A percentile compares a stretch with the other conserved stretches of the same genome.
Conservation (phyloP, 2,329 filamentous ascomycete species). For the Neurospora sp. region DNA sequence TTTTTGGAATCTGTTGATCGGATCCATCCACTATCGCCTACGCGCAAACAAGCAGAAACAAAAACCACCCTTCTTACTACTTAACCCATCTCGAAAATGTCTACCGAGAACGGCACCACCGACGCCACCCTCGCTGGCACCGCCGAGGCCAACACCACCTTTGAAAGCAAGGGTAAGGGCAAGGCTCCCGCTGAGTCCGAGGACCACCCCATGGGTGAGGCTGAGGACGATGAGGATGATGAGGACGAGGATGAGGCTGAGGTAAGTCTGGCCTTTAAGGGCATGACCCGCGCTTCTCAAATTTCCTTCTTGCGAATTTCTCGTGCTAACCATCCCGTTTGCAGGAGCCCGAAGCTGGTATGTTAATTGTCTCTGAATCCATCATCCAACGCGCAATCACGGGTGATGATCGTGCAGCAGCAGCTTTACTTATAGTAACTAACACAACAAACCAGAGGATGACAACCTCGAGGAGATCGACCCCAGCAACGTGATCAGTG, state of each 20-base stretch:
- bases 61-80: slow-evolving; percentile 2
- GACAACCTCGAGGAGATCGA: slow-evolving; percentile 89
- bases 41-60: not conserved
- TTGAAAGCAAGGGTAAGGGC: slow-evolving; percentile 49
- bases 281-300: not conserved
- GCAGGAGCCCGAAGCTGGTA: slow-evolving; percentile 24
- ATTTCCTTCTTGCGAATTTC: not conserved
- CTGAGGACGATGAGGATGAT: slow-evolving; percentile 64
- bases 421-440: slow-evolving; percentile 5
- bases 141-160: slow-evolving; percentile 18
- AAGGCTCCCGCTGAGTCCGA: slow-evolving; percentile 72
- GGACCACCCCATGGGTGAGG: slow-evolving; percentile 63
- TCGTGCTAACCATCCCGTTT: slow-evolving; percentile 13
- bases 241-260: slow-evolving; percentile 40
- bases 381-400: not conserved
- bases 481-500: slow-evolving; percentile 71
- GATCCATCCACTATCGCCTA: not conserved
- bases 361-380: slow-evolving; percentile 7
- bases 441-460: slow-evolving; percentile 41
- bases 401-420: not conserved
- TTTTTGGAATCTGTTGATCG: not conserved
- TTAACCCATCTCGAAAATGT: slow-evolving; percentile 24
- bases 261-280: slow-evolving; percentile 13
- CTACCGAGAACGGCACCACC: slow-evolving; percentile 39
- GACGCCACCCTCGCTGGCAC: slow-evolving; percentile 30